Evolutionary conservation across 257 asterid species (phyloP).

Genomic region (Euphrasia confusa): DNA sequence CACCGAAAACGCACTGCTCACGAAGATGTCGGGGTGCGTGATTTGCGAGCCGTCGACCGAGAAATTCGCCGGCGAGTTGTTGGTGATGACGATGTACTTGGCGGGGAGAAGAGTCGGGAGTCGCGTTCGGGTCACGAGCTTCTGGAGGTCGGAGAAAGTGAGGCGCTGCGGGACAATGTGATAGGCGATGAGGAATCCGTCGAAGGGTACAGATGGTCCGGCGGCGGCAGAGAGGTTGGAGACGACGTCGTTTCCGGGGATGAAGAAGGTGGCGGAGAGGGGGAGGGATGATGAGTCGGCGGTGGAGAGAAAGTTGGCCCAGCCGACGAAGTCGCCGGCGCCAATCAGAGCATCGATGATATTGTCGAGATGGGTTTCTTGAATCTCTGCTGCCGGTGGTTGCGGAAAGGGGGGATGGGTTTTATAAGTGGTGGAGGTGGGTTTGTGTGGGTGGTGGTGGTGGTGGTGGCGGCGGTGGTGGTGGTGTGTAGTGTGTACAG

Average conservation of each 20-base stretch:
- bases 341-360: slow-evolving; percentile 53
- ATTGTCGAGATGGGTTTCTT: slow-evolving; percentile 39
- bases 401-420: slow-evolving; percentile 17
- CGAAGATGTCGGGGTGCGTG: slow-evolving; percentile 41
- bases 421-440: slow-evolving; percentile 21
- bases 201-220: slow-evolving; percentile 21
- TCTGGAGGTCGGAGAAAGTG: slow-evolving; percentile 46
- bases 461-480: slow-evolving; percentile 11
- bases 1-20: slow-evolving; percentile 38
- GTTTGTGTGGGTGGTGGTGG: slow-evolving; percentile 2
- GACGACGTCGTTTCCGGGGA: slow-evolving; percentile 54
- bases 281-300: slow-evolving; percentile 47
- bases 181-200: slow-evolving; percentile 48
- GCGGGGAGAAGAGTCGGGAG: slow-evolving; percentile 60
- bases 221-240: slow-evolving; percentile 29
- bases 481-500: slow-evolving; percentile 14
- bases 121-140: slow-evolving; percentile 27
- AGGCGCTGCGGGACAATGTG: slow-evolving; percentile 72
- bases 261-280: slow-evolving; percentile 56
- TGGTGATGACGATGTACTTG: slow-evolving; percentile 49
- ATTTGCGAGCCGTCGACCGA: slow-evolving; percentile 46
- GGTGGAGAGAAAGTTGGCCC: slow-evolving; percentile 50
- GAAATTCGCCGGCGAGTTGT: slow-evolving; percentile 41
- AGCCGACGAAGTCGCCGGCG: slow-evolving; percentile 52
- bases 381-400: slow-evolving; percentile 20